Evolutionary conservation across 164 flowering plant species (phyloP).

Genomic region (Magnolia sinica): DNA sequence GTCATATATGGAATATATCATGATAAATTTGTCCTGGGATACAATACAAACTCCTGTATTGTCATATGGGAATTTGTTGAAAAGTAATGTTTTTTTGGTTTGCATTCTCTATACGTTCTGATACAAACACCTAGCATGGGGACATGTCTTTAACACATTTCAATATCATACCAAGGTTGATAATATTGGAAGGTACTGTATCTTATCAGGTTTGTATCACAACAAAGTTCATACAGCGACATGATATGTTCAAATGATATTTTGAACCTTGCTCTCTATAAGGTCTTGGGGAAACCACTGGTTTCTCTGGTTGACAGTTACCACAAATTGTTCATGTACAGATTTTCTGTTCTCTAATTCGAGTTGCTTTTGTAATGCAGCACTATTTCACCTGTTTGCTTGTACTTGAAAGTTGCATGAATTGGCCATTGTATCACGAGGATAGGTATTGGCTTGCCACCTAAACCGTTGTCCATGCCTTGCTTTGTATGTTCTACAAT

Average conservation of each 20-base stretch:
- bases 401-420: neutral
- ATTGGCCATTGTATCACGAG: neutral
- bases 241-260: too few species aligned
- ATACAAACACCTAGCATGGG: neutral
- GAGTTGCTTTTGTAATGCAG: neutral
- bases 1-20: neutral
- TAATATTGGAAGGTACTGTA: too few species aligned
- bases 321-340: neutral
- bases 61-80: neutral
- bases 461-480: neutral
- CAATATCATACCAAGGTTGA: too few species aligned
- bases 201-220: too few species aligned
- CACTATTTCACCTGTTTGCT: neutral
- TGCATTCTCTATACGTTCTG: neutral
- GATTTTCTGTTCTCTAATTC: too few species aligned
- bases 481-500: too few species aligned
- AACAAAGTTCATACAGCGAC: too few species aligned
- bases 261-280: too few species aligned
- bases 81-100: neutral
- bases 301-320: neutral
- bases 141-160: too few species aligned
- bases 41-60: neutral
- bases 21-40: neutral
- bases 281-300: neutral
- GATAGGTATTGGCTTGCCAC: neutral